Percentiles rank a stretch among this genome's conserved stretches.
Evolutionary conservation across 345 rosid genomes (phyloP).

Genomic region (Gossypium raimondii): DNA sequence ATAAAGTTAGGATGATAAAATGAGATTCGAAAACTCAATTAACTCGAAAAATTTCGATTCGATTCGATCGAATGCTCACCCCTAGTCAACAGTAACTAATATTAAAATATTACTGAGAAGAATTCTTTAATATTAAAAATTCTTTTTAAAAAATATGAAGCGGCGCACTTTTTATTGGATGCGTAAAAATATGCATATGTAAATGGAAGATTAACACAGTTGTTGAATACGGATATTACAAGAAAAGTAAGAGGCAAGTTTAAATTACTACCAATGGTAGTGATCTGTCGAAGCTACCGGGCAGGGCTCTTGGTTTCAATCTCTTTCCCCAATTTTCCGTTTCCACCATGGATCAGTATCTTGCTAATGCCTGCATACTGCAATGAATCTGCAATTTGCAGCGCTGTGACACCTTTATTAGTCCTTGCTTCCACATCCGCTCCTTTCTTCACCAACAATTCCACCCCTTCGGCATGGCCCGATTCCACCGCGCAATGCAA

Average conservation of each 20-base stretch:
- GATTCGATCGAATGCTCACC: too few relatives aligned
- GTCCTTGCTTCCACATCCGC: slow-evolving; percentile 52
- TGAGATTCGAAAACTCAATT: too few relatives aligned
- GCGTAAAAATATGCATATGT: too few relatives aligned
- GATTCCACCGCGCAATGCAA: slow-evolving; percentile 57
- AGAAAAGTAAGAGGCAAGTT: background rate
- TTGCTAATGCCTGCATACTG: slow-evolving; percentile 48
- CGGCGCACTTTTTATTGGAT: too few relatives aligned
- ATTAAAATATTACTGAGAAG: too few relatives aligned
- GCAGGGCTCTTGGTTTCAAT: slow-evolving; percentile 29
- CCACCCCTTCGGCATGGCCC: slow-evolving; percentile 44
- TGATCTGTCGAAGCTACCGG: slow-evolving; percentile 33
- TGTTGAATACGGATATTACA: too few relatives aligned
- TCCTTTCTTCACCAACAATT: slow-evolving; percentile 48
- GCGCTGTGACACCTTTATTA: slow-evolving; percentile 34
- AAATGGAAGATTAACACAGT: too few relatives aligned
- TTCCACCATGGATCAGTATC: slow-evolving; percentile 35
- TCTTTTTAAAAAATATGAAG: too few relatives aligned
- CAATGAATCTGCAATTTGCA: slow-evolving; percentile 53
- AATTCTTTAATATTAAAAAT: too few relatives aligned
- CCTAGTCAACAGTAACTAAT: too few relatives aligned
- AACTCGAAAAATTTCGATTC: too few relatives aligned
- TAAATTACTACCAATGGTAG: slow-evolving; percentile 39
- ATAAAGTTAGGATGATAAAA: too few relatives aligned
- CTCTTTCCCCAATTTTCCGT: slow-evolving; percentile 18